Evolutionary conservation across 2,329 filamentous ascomycete species (phyloP), one percentile per base, ranked within the genome.

Genomic region (Diaporthe caulivora): DNA sequence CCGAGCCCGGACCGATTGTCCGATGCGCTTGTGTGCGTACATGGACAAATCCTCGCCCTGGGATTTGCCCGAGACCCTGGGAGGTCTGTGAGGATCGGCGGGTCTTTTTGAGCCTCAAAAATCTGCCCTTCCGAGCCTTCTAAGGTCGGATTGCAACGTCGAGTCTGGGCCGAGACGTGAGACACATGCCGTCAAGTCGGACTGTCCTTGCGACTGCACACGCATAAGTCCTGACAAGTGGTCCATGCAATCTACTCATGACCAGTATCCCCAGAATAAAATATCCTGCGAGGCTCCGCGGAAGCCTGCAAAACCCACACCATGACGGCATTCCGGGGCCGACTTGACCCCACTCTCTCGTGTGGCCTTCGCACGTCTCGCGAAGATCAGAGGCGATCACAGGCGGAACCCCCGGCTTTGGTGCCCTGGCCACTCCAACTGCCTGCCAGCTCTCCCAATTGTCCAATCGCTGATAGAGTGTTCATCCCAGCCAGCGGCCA

Each of bases 91-190:
- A 8, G n/a, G 62, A 67, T 67, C 62, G 15, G 47, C 47, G 40
- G 13, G n/a, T 8, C 8, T 31, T 67, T 40, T 67, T 67, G 62
- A 67, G 62, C 62, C 62, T 67, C 62, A 67, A 67, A 65, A 65
- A 1, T 21, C 31, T 24, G 21, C 29, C 21, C 31, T 13, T 9
- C n/a, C n/a, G n/a, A n/a, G n/a, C n/a, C n/a, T 2, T 2, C 31
- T n/a, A n/a, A 29, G 15, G 47, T 37, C 34, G 24, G 31, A 26
- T 67, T 24, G 31, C 62, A 21, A 53, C 24, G 11, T 18, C 24
- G 29, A 34, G n/a, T 37, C n/a, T 67, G 62, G 17, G 62, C 47
- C 62, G 62, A 53, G 34, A 15, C 62, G 62, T 31, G 62, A 67
- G 47, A 1, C 15, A 29, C 15, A 11, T 40, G 55, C 13, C n/a